phyloP scores from a whole-genome alignment of 176 grass and related monocot genomes.

The Poa annua region DNA sequence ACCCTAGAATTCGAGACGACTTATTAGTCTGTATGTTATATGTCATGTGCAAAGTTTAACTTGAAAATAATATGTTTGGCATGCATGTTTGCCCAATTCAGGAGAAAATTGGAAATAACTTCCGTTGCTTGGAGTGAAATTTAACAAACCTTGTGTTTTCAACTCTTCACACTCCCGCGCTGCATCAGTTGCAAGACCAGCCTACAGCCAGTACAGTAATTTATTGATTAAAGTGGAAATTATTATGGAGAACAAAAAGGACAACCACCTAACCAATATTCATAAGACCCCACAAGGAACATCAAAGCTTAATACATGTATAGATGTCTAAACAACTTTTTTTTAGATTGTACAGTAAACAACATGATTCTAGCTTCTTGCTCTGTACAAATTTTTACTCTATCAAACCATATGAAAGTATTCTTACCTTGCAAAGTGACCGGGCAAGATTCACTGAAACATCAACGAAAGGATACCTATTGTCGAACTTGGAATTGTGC shows the following conservation, averaged over 20 bases:
- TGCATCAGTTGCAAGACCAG: conserved; percentile 75
- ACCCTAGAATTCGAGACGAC: conserved; percentile 55
- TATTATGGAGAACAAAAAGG: conserved; percentile 31
- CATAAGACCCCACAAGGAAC: conserved; percentile 28
- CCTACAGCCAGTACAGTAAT: conserved; percentile 50
- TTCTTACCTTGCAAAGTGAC: conserved; percentile 80
- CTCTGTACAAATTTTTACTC: conserved; percentile 3
- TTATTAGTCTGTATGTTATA: conserved; percentile 36
- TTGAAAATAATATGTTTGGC: conserved; percentile 19
- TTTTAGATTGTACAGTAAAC: conserved; percentile 28
- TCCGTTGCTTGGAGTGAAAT: conserved; percentile 18
- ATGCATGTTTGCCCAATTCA: conserved; percentile 5
- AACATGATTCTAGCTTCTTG: conserved; percentile 26
- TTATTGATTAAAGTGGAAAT: conserved; percentile 34
- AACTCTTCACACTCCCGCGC: conserved; percentile 71
- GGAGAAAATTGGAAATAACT: conserved; percentile 27
- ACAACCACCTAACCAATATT: conserved; percentile 21
- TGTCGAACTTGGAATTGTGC: conserved; percentile 55
- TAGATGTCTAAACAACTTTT: not conserved
- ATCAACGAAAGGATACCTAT: conserved; percentile 50
- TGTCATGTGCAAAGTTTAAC: conserved; percentile 22
- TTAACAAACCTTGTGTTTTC: conserved; percentile 70
- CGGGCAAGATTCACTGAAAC: conserved; percentile 92
- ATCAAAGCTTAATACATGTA: conserved; percentile 7
- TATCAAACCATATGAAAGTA: conserved; percentile 34